Conservation (phyloP, 2,329 filamentous ascomycete species). For the Capronia epimyces region DNA sequence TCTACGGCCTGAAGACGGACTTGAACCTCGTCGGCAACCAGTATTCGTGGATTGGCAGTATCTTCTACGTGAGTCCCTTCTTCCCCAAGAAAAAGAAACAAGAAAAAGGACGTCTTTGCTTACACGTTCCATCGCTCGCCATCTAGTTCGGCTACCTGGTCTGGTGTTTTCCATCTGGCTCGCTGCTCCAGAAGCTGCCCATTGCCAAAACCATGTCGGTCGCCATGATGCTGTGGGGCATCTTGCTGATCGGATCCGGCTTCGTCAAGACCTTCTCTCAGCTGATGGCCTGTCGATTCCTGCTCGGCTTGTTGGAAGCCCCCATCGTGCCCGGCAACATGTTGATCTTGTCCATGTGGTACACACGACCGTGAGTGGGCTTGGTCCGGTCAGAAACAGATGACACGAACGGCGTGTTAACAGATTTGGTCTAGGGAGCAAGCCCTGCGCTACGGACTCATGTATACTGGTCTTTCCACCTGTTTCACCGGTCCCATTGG, state of each 20-base stretch:
- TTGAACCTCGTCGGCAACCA: slow-evolving; percentile 25
- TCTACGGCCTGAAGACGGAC: slow-evolving; percentile 28
- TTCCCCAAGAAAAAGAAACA: not conserved
- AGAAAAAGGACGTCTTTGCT: not conserved
- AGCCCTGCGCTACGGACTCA: slow-evolving; percentile 2
- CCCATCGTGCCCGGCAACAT: slow-evolving; percentile 44
- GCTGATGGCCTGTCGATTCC: slow-evolving; percentile 39
- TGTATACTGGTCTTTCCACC: slow-evolving; percentile 9
- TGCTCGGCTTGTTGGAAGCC: slow-evolving; percentile 43
- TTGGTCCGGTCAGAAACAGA: not conserved
- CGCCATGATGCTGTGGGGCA: slow-evolving; percentile 51
- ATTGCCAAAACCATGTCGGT: slow-evolving; percentile 47
- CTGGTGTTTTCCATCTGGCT: slow-evolving; percentile 31
- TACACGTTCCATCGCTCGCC: slow-evolving; percentile 29
- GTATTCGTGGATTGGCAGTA: slow-evolving; percentile 30
- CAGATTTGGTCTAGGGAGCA: not conserved
- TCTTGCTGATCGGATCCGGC: slow-evolving; percentile 42
- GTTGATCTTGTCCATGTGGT: slow-evolving; percentile 49
- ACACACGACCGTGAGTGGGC: slow-evolving; percentile 34
- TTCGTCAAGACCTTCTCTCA: slow-evolving; percentile 37
- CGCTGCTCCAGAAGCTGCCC: slow-evolving; percentile 29
- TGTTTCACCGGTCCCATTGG: slow-evolving; percentile 12
- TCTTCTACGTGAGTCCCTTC: slow-evolving; percentile 27
- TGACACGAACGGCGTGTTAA: not conserved
- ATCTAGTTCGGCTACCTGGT: slow-evolving; percentile 45